Evolutionary conservation across 1,139 yeast species (phyloP), one percentile per base, ranked within the genome.

Genomic region (Debaryomyces sp.): DNA sequence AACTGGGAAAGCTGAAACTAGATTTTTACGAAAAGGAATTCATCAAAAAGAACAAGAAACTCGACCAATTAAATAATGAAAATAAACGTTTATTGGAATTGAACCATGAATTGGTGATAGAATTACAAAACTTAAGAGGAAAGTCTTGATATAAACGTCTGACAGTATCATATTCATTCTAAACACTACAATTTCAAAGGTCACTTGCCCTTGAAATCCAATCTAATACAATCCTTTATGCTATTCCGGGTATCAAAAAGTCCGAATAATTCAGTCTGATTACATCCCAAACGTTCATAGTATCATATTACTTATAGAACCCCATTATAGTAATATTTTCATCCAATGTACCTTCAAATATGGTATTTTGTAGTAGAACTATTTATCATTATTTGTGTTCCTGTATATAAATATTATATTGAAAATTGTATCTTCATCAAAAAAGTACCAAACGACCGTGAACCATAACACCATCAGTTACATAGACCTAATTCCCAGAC

Each of bases 41-140:
- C 41, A 52, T 54, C 6, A 62, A 58, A 50, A 64, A 61, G 51
- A 61, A 61, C 41, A 54, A 60, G 36, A 58, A 62, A 41, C 54
- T 70, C 41, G 66, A 66, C 7, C 60, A 56, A 21, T 54, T 71
- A 43, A 56, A 57, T 43, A 53, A 50, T 3, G 76, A 71, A 50
- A 70, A 70, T 51, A 68, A 66, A 50, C 53, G 64, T 42, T 55
- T 71, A 27, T 60, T 71, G 50, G 73, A 70, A 35, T 60, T 71
- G 54, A 71, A 71, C 53, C 74, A 67, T 46, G 65, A 64, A 26
- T 54, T 71, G 41, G 52, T 71, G 21, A 55, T 51, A 30, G 59
- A 56, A 21, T 26, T 42, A 22, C 34, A 34, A 18, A 10, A 23
- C 12, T 34, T 27, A 23, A 42, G 30, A 35, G 23, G 9, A 2